Evolutionary conservation across 805 yeast species (phyloP).

Genomic region (Kodamaea laetipori): DNA sequence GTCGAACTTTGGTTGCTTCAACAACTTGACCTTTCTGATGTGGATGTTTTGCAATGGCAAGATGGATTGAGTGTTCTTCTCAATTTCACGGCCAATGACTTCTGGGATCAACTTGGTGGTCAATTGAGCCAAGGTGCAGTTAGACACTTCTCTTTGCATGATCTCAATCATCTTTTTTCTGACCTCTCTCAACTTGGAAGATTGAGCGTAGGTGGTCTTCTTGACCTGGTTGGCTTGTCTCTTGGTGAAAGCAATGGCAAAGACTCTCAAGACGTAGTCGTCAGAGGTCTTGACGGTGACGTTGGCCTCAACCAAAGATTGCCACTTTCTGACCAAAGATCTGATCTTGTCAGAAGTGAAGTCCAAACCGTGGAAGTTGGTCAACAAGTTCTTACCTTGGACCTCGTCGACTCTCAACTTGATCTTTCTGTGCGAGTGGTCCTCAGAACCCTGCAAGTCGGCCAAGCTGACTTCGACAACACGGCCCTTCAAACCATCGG

Average conservation of each 20-base stretch:
- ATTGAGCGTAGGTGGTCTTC: slow-evolving; percentile 97
- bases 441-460: slow-evolving; percentile 97
- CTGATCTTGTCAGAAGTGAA: slow-evolving; percentile 96
- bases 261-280: slow-evolving; percentile 94
- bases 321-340: slow-evolving; percentile 98
- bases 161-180: slow-evolving; percentile 95
- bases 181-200: slow-evolving; percentile 94
- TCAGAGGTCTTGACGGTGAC: slow-evolving; percentile 97
- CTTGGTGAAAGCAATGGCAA: slow-evolving; percentile 98
- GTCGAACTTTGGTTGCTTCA: slow-evolving; percentile 98
- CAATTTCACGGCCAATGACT: slow-evolving; percentile 97
- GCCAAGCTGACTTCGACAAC: slow-evolving; percentile 94
- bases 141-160: slow-evolving; percentile 93
- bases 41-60: slow-evolving; percentile 98
- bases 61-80: slow-evolving; percentile 90
- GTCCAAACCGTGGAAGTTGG: slow-evolving; percentile 99
- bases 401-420: slow-evolving; percentile 98
- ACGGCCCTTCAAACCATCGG: slow-evolving; percentile 98
- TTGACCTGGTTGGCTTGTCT: slow-evolving; percentile 94
- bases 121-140: slow-evolving; percentile 93
- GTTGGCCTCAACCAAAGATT: slow-evolving; percentile 94
- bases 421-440: slow-evolving; percentile 95
- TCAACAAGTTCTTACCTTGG: slow-evolving; percentile 96
- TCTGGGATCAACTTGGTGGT: slow-evolving; percentile 97
- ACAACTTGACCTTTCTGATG: slow-evolving; percentile 97